Conservation (phyloP, 208 protist genomes). For the Trypanosoma vivax region DNA sequence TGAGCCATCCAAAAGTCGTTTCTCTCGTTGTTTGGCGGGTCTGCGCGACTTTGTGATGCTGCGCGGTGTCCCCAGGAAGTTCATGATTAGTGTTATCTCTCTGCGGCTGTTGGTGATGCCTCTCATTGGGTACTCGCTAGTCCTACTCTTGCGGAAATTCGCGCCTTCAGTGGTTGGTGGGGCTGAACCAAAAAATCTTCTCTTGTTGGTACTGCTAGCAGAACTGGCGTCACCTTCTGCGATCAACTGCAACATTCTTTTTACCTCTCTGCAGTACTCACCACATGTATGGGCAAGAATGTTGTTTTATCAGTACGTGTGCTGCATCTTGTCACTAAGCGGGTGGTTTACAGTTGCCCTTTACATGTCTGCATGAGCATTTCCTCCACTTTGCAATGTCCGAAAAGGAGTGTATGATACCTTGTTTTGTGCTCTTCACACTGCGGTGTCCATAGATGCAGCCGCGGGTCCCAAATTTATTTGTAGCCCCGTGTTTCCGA, state of each 20-base stretch:
- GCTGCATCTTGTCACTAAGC: constrained; percentile 48
- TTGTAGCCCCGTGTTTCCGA: too few relatives aligned
- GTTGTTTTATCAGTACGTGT: constrained; percentile 75
- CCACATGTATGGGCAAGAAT: constrained; percentile 61
- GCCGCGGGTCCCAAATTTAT: too few relatives aligned
- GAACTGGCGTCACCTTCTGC: constrained; percentile 66
- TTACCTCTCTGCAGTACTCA: constrained; percentile 59
- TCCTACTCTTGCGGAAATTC: constrained; percentile 25
- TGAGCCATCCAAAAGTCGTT: background rate
- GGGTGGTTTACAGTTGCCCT: constrained; percentile 55
- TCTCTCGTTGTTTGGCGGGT: background rate
- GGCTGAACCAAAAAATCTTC: constrained; percentile 32
- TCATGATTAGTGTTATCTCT: constrained; percentile 56
- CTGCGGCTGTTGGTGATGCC: constrained; percentile 59
- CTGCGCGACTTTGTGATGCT: constrained; percentile 26
- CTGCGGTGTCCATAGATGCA: too few relatives aligned
- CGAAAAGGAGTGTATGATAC: background rate
- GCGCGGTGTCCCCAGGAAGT: constrained; percentile 27
- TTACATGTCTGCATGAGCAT: background rate
- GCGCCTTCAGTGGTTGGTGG: constrained; percentile 59
- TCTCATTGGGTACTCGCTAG: constrained; percentile 35
- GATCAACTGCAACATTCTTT: constrained; percentile 70
- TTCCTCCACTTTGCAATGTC: background rate
- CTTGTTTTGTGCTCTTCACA: too few relatives aligned
- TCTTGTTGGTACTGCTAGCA: constrained; percentile 67